Conservation (phyloP, 768 basidiomycete species). For the Rhizopogon roseolus region DNA sequence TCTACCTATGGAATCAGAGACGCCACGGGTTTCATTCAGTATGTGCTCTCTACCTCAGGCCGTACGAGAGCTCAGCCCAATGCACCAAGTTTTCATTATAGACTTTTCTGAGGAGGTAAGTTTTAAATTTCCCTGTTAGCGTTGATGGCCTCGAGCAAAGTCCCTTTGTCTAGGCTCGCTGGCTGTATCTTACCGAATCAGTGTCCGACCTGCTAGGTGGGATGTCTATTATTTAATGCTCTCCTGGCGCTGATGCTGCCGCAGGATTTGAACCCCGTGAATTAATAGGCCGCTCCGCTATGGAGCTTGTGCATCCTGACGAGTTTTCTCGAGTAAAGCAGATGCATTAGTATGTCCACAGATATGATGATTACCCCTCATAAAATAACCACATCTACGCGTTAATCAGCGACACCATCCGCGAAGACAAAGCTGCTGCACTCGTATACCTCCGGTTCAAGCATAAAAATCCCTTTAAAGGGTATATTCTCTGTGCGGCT, state of each 20-base stretch:
- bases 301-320: constrained; percentile 79
- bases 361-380: not conserved
- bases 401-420: constrained; percentile 60
- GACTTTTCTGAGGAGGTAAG: constrained; percentile 73
- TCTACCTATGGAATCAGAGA: constrained; percentile 33
- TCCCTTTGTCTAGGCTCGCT: constrained; percentile 44
- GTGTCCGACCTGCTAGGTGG: constrained; percentile 60
- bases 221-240: constrained; percentile 1
- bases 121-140: constrained; percentile 1
- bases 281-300: constrained; percentile 60
- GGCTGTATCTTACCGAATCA: constrained; percentile 65
- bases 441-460: constrained; percentile 74
- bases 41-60: constrained; percentile 23
- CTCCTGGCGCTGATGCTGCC: not conserved
- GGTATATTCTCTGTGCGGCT: constrained; percentile 69
- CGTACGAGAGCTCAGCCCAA: constrained; percentile 7
- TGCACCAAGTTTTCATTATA: constrained; percentile 62
- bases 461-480: constrained; percentile 76
- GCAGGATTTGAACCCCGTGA: constrained; percentile 73
- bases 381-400: not conserved
- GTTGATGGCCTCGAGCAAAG: constrained; percentile 1
- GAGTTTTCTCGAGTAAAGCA: constrained; percentile 63
- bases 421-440: constrained; percentile 74
- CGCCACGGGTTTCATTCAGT: constrained; percentile 80
- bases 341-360: constrained; percentile 59